Evolutionary conservation across 176 grass and related monocot genomes (phyloP).

Genomic region (Areca catechu): DNA sequence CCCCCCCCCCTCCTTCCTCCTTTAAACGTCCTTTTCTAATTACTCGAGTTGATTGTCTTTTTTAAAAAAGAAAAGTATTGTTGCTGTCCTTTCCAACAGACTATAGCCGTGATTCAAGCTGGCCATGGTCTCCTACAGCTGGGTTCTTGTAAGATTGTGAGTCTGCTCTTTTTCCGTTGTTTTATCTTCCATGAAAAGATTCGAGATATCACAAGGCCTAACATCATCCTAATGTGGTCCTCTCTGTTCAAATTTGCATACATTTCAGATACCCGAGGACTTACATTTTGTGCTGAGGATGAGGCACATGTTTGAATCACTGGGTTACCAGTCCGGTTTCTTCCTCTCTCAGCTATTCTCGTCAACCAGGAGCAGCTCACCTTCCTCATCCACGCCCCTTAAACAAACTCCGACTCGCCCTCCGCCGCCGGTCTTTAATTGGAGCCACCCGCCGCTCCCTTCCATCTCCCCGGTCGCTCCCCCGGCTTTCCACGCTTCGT

Average conservation of each 20-base stretch:
- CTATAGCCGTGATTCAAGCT: slow-evolving; percentile 97
- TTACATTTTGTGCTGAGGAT: slow-evolving; percentile 96
- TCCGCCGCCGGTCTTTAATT: slow-evolving; percentile 38
- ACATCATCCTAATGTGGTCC: neutral
- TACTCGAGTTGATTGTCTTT: slow-evolving; percentile 12
- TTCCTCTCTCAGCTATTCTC: slow-evolving; percentile 99
- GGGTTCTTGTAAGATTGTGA: slow-evolving; percentile 96
- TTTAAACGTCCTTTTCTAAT: neutral
- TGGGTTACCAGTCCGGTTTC: slow-evolving; percentile 96
- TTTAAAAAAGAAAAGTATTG: neutral
- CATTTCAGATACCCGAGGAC: slow-evolving; percentile 83
- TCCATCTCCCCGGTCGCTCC: slow-evolving; percentile 33
- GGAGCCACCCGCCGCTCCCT: slow-evolving; percentile 34
- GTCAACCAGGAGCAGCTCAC: slow-evolving; percentile 50
- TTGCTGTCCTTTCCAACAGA: slow-evolving; percentile 29
- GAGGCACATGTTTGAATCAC: slow-evolving; percentile 97
- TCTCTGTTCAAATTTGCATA: neutral
- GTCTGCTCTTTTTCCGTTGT: slow-evolving; percentile 7
- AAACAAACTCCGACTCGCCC: slow-evolving; percentile 46
- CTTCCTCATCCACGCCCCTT: slow-evolving; percentile 43
- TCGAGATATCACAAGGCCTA: too few species aligned
- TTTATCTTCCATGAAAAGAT: too few species aligned
- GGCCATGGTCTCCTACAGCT: slow-evolving; percentile 95
- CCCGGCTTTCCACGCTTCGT: slow-evolving; percentile 31
- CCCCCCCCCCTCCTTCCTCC: neutral